A percentile compares a stretch with the other conserved stretches of the same genome.
phyloP scores from a whole-genome alignment of 495 filamentous ascomycete species.

The Poronia punctata region DNA sequence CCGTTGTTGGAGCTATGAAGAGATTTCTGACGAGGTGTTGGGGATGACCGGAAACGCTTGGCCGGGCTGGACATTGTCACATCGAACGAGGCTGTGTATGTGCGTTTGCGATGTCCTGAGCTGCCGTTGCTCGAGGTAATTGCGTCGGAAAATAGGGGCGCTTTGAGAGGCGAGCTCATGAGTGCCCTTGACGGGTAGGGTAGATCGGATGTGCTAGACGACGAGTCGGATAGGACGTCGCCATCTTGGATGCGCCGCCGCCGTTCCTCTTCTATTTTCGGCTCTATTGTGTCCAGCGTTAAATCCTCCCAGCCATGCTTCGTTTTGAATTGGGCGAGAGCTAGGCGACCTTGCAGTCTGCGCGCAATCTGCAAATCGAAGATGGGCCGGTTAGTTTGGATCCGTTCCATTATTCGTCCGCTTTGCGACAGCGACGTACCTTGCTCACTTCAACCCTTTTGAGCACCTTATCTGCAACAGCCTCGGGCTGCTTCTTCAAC shows the following conservation, averaged over 20 bases:
- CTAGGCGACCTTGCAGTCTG: constrained; percentile 83
- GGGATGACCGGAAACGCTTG: constrained; percentile 67
- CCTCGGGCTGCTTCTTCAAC: constrained; percentile 53
- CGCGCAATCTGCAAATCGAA: constrained; percentile 66
- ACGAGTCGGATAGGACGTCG: constrained; percentile 69
- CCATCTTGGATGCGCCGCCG: constrained; percentile 56
- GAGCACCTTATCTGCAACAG: constrained; percentile 62
- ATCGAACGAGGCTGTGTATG: constrained; percentile 47
- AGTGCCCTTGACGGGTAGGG: constrained; percentile 45
- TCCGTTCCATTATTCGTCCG: neutral
- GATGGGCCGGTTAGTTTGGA: constrained; percentile 8
- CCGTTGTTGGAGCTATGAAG: constrained; percentile 44
- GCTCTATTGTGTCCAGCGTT: constrained; percentile 66
- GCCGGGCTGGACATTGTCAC: constrained; percentile 39
- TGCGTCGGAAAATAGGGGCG: constrained; percentile 63
- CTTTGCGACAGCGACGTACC: constrained; percentile 43
- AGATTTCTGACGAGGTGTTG: constrained; percentile 50
- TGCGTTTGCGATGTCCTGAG: constrained; percentile 50
- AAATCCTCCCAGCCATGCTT: constrained; percentile 82
- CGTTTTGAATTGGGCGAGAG: constrained; percentile 93
- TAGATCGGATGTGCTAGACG: constrained; percentile 61
- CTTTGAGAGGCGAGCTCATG: constrained; percentile 59
- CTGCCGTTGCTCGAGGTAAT: constrained; percentile 51
- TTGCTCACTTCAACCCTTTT: constrained; percentile 75
- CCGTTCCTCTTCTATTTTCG: constrained; percentile 64